Evolutionary conservation across 441 rosid genomes (phyloP).

Genomic region (Gossypium aridum): DNA sequence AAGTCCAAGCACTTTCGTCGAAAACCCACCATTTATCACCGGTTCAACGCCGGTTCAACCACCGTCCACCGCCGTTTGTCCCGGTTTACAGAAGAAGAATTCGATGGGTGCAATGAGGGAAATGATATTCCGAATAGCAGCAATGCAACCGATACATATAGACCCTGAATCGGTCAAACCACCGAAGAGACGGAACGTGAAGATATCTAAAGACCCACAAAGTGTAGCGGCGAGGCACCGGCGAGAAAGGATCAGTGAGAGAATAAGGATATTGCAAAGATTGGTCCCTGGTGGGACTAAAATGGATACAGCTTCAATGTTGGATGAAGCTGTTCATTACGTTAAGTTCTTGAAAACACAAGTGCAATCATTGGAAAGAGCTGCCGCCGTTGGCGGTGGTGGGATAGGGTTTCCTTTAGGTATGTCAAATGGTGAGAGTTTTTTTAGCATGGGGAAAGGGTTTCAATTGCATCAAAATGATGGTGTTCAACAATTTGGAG

Average conservation of each 20-base stretch:
- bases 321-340: constrained; percentile 72
- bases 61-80: background rate
- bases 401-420: constrained; percentile 38
- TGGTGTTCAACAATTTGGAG: constrained; percentile 21
- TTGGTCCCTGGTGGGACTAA: constrained; percentile 72
- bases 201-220: constrained; percentile 66
- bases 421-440: constrained; percentile 29
- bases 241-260: constrained; percentile 64
- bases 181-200: constrained; percentile 54
- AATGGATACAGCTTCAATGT: constrained; percentile 79
- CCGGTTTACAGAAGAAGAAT: constrained; percentile 25
- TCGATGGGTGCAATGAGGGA: constrained; percentile 68
- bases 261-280: constrained; percentile 60
- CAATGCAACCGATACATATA: constrained; percentile 65
- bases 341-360: constrained; percentile 67
- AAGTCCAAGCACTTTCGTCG: background rate
- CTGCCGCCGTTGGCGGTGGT: constrained; percentile 16
- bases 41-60: constrained; percentile 1
- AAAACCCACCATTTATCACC: constrained; percentile 18
- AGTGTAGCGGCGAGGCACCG: constrained; percentile 68
- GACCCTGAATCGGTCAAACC: constrained; percentile 67
- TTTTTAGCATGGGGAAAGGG: constrained; percentile 18
- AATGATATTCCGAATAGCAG: constrained; percentile 61
- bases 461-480: constrained; percentile 16
- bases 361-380: constrained; percentile 54